phyloP scores from a whole-genome alignment of 768 basidiomycete genomes.

The Termitomyces sp. region DNA sequence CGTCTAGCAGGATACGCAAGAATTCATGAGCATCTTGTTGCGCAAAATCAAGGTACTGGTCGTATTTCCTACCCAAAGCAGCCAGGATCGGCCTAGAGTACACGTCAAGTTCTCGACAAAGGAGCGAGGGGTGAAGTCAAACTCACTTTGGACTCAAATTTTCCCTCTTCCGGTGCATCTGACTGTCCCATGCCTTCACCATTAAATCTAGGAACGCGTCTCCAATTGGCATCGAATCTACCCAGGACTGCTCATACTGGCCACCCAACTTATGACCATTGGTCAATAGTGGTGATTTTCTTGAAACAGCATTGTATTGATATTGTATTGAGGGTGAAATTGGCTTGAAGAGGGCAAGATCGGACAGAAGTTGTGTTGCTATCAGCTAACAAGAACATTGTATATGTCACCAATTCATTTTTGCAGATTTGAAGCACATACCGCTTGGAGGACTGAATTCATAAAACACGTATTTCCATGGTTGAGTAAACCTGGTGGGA shows the following conservation, averaged over 20 bases:
- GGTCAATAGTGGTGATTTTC: constrained; percentile 61
- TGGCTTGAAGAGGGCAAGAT: constrained; percentile 50
- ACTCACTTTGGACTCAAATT: constrained; percentile 65
- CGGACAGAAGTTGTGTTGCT: constrained; percentile 55
- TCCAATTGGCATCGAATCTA: constrained; percentile 61
- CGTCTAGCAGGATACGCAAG: constrained; percentile 81
- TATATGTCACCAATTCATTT: neutral
- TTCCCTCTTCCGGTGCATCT: constrained; percentile 43
- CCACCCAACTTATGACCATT: constrained; percentile 58
- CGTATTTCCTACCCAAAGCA: constrained; percentile 77
- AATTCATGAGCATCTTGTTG: constrained; percentile 98
- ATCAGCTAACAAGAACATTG: constrained; percentile 41
- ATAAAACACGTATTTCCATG: constrained; percentile 94
- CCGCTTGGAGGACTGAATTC: constrained; percentile 91
- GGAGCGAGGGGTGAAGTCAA: neutral
- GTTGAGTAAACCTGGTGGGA: constrained; percentile 73
- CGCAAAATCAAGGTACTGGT: constrained; percentile 91
- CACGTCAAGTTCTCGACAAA: neutral
- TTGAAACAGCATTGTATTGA: constrained; percentile 33
- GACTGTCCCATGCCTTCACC: constrained; percentile 58
- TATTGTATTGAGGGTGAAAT: constrained; percentile 36
- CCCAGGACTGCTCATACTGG: constrained; percentile 44
- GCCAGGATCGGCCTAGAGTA: constrained; percentile 50
- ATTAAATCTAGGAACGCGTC: constrained; percentile 60
- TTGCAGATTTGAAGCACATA: constrained; percentile 32